Evolutionary conservation across 1,139 yeast species (phyloP), one percentile per base, ranked within the genome.

Genomic region (Yamadazyma aaseri): DNA sequence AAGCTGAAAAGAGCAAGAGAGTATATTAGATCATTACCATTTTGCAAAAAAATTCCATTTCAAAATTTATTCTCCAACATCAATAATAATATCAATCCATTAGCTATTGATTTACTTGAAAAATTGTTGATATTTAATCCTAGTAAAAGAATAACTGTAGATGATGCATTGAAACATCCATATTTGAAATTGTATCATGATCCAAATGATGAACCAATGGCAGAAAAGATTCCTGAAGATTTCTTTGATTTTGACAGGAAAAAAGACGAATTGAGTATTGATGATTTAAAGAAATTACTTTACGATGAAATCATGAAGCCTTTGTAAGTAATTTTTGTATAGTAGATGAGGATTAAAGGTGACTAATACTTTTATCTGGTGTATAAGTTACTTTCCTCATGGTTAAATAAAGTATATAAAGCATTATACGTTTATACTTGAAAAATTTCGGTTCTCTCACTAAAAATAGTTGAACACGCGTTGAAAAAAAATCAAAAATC

Each of bases 1-100:
- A 86, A 85, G 58, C 80, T 87, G 41, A 76, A 79, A 48, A 73
- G 96, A 28, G 97, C 97, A 0, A 73, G 94, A 39, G 94, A 86
- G 49, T 92, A 92, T 59, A 83, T 92, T 38, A 68, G 81, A 32
- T 71, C 86, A 16, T 71, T 87, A 44, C 94, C 95, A 26, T 69
- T 68, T 47, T 67, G 69, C 41, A 66, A 69, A 36, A 73, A 66
- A 42, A 56, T 65, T 24, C 69, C 70, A 12, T 75, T 75, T 54
- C 52, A 56, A 20, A 54, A 53, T 5, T 56, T 76, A 14, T 63
- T 76, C 42, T 71, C 74, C 11, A 45, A 43, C 27, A 32, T 39
- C 23, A 45, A 47, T 29, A 44, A 45, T 23, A 43, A 38, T 11
- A 51, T 64, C 9, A 78, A 78, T 44, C 83, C 85, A 2, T 53